A percentile compares a stretch with the other conserved stretches of the same genome.
phyloP scores from a whole-genome alignment of 345 rosid genomes.

The Streptanthus diversifolius region DNA sequence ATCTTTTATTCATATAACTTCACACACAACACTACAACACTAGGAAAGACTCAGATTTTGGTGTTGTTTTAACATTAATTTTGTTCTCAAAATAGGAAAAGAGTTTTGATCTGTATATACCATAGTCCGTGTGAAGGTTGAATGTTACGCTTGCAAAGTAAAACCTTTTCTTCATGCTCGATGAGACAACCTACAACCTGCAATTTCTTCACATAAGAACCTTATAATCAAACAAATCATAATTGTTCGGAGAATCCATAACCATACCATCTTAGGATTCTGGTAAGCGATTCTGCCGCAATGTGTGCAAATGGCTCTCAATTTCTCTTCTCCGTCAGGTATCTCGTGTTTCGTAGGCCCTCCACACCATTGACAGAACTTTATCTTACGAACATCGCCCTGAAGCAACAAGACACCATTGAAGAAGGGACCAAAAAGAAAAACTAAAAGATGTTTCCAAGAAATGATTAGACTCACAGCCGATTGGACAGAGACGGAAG shows the following conservation, averaged over 20 bases:
- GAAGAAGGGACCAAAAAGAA: not conserved
- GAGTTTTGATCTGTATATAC: not conserved
- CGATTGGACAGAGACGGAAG: conserved; percentile 47
- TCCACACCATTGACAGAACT: conserved; percentile 98
- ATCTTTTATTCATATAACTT: not conserved
- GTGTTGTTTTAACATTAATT: not conserved
- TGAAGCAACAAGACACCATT: conserved; percentile 16
- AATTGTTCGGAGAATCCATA: not conserved
- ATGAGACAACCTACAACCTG: conserved; percentile 98
- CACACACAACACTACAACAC: not conserved
- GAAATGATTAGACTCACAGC: conserved; percentile 46
- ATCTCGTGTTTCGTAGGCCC: conserved; percentile 85
- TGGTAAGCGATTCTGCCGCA: conserved; percentile 81
- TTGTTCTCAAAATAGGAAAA: not conserved
- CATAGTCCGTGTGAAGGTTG: conserved; percentile 89
- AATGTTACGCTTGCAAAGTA: conserved; percentile 94
- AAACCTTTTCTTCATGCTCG: conserved; percentile 75
- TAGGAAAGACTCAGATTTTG: not conserved
- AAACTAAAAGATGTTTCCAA: not conserved
- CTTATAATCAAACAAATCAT: not conserved
- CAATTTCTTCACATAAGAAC: not conserved
- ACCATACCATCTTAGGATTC: conserved; percentile 88
- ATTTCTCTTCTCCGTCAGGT: conserved; percentile 89
- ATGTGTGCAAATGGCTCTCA: conserved; percentile 76
- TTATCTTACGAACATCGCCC: conserved; percentile 65